Evolutionary conservation across 192 early-diverging fungal species (phyloP).

Genomic region (Funneliformis geosporum): DNA sequence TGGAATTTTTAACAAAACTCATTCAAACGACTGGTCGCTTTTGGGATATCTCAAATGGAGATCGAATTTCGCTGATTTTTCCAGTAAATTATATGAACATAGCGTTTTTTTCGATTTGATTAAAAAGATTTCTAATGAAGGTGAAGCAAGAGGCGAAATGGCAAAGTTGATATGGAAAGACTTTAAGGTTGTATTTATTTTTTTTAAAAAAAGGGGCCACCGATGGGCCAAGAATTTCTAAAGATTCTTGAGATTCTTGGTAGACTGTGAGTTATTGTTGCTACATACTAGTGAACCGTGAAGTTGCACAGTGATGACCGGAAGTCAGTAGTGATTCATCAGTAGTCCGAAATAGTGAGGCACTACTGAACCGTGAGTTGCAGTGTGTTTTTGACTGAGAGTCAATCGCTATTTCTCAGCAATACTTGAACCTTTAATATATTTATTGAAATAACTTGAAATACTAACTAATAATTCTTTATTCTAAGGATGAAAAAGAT

Average conservation of each 20-base stretch:
- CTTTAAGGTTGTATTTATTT: conserved; percentile 19
- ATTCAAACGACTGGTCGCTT: conserved; percentile 14
- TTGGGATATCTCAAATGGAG: conserved; percentile 12
- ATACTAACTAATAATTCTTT: conserved; percentile 20
- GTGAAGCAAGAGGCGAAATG: conserved; percentile 11
- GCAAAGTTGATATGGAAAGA: conserved; percentile 13
- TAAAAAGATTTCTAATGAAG: conserved; percentile 19
- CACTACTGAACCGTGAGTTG: conserved; percentile 23
- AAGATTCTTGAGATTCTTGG: conserved; percentile 8
- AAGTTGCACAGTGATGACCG: conserved; percentile 25
- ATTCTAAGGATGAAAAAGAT: conserved; percentile 18
- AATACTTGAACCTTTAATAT: conserved; percentile 16
- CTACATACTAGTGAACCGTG: conserved; percentile 17
- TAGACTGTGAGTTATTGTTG: conserved; percentile 16
- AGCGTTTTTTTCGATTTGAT: conserved; percentile 3
- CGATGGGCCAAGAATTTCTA: conserved; percentile 3
- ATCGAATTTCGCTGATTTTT: conserved; percentile 9
- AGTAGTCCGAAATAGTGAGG: conserved; percentile 8
- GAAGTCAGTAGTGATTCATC: conserved; percentile 8
- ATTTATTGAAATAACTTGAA: conserved; percentile 16
- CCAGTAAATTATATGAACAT: conserved; percentile 4
- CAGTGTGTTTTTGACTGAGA: conserved; percentile 15
- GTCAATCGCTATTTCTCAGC: conserved; percentile 6
- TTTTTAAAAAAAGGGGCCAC: conserved; percentile 4
- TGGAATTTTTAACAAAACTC: conserved; percentile 22